Percentiles rank a stretch among this genome's conserved stretches.
These are phyloP conservation scores for Solanum piurae DNA, from an alignment of 257 asterid genomes.

Conservation along the genomic window DNA sequence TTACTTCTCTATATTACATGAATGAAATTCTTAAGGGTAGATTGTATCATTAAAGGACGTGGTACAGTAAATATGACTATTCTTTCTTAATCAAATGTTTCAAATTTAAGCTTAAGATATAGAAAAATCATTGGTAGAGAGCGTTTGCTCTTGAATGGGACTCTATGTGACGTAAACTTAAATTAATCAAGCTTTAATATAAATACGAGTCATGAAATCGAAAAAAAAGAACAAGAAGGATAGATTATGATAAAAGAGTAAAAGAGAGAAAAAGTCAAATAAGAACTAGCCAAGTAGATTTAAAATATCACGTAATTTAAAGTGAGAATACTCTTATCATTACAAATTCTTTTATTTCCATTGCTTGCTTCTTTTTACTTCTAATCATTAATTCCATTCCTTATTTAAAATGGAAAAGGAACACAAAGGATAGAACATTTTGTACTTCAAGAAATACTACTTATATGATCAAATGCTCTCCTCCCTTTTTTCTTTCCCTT, in stretches of 20 bases:
- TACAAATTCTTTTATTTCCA: neutral
- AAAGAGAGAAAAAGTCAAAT: neutral
- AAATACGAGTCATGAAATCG: neutral
- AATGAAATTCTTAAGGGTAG: neutral
- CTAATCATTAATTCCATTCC: neutral
- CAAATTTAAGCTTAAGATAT: neutral
- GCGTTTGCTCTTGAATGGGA: neutral
- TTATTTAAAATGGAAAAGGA: neutral
- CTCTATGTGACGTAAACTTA: neutral
- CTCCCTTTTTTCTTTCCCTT: neutral
- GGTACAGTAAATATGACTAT: neutral
- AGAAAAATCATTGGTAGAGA: neutral
- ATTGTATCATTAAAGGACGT: neutral
- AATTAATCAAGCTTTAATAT: neutral
- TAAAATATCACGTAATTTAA: neutral
- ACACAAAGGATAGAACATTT: neutral
- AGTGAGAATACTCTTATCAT: neutral
- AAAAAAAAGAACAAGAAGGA: neutral
- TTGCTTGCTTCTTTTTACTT: neutral
- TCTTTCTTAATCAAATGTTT: neutral
- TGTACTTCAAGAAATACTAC: neutral
- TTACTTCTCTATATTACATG: neutral
- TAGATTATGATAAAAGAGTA: neutral
- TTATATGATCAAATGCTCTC: neutral
- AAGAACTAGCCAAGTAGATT: neutral